Evolutionary conservation across 371 early-diverging fungal genomes (phyloP).

Genomic region (Chytridium lagenaria): DNA sequence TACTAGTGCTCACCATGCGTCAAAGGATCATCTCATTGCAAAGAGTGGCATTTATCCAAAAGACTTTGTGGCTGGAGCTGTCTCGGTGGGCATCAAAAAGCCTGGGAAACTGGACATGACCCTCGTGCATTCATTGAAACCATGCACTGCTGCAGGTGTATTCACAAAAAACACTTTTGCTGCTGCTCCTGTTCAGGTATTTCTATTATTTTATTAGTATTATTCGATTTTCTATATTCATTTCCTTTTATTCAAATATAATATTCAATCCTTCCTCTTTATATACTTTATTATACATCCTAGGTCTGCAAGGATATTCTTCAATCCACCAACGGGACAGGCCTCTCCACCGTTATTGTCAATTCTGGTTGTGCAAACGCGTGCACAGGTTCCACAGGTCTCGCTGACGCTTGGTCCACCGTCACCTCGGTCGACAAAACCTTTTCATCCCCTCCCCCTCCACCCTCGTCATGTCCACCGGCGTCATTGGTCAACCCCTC

Average conservation of each 20-base stretch:
- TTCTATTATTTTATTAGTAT: constrained; percentile 55
- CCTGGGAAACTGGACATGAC: constrained; percentile 53
- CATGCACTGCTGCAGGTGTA: constrained; percentile 85
- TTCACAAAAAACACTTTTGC: constrained; percentile 92
- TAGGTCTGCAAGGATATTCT: constrained; percentile 53
- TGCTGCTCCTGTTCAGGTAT: constrained; percentile 88
- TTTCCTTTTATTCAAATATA: too few relatives aligned
- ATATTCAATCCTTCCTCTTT: neutral
- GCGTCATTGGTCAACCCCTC: constrained; percentile 93
- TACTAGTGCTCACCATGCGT: neutral
- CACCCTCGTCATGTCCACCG: constrained; percentile 92
- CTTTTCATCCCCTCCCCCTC: neutral
- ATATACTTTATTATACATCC: neutral
- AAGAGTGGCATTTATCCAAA: constrained; percentile 66
- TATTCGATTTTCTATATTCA: constrained; percentile 26
- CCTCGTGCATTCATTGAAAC: constrained; percentile 73
- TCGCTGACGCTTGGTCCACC: constrained; percentile 81
- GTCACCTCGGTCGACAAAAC: constrained; percentile 30
- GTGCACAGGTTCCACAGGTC: constrained; percentile 87
- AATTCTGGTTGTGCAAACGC: constrained; percentile 97
- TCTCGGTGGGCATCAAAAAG: constrained; percentile 83
- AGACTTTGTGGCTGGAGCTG: constrained; percentile 84
- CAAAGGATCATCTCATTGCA: constrained; percentile 35
- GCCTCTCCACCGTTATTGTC: constrained; percentile 69
- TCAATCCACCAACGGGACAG: neutral